Evolutionary conservation across 2,329 filamentous ascomycete species (phyloP).

Genomic region (Grosmannia penicillata): DNA sequence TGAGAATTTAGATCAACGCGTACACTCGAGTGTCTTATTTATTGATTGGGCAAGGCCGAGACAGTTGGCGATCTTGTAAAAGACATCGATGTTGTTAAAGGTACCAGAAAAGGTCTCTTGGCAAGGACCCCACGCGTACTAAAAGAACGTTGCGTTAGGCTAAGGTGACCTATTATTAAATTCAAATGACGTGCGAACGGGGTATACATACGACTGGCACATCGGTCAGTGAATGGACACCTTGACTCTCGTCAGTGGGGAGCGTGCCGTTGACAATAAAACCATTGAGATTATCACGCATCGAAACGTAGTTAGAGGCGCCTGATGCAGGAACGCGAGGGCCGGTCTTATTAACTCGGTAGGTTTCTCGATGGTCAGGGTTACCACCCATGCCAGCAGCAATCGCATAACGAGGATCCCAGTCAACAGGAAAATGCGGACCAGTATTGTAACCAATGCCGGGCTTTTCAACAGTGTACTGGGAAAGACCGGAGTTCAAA

Average conservation of each 20-base stretch:
- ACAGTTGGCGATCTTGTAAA: constrained; percentile 59
- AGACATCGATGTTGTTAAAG: constrained; percentile 60
- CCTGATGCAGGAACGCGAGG: constrained; percentile 37
- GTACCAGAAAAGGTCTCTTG: constrained; percentile 62
- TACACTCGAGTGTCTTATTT: constrained; percentile 15
- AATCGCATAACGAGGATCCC: constrained; percentile 73
- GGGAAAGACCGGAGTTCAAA: constrained; percentile 55
- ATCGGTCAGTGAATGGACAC: constrained; percentile 64
- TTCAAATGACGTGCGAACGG: no score
- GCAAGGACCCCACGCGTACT: constrained; percentile 61
- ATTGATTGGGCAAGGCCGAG: constrained; percentile 35
- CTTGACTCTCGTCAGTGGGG: constrained; percentile 45
- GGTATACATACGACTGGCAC: constrained; percentile 41
- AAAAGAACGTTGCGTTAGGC: no score
- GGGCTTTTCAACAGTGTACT: constrained; percentile 48
- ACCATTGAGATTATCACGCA: constrained; percentile 35
- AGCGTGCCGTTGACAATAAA: constrained; percentile 55
- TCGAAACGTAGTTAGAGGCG: constrained; percentile 49
- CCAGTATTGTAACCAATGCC: constrained; percentile 58
- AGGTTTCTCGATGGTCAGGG: constrained; percentile 67
- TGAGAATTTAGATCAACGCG: no score
- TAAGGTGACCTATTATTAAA: neutral
- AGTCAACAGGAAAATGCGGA: constrained; percentile 66
- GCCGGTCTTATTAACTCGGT: constrained; percentile 51
- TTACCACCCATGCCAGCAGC: constrained; percentile 56